A percentile compares a stretch with the other conserved stretches of the same genome.
Evolutionary conservation across 148 eudicot genomes (phyloP).

Genomic region (Nepenthes mirabilis): DNA sequence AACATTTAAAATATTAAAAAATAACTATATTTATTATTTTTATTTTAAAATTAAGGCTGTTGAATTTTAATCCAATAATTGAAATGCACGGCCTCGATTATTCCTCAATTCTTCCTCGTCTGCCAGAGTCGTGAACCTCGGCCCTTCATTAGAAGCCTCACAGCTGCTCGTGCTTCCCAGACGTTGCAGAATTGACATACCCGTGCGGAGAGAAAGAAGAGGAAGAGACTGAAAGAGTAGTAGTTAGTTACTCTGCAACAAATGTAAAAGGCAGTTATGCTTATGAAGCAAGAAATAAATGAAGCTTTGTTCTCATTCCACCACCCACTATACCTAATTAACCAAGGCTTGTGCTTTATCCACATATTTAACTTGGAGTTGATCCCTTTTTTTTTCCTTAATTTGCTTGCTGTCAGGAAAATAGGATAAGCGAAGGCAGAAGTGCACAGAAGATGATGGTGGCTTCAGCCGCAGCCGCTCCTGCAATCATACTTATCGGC

Average conservation of each 20-base stretch:
- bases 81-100: too few species aligned
- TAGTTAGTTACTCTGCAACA: not conserved
- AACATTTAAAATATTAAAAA: too few species aligned
- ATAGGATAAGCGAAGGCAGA: not conserved
- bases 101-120: too few species aligned
- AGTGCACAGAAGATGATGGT: conserved; percentile 4
- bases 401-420: not conserved
- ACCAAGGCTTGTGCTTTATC: too few species aligned
- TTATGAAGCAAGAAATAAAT: conserved; percentile 39
- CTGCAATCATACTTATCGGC: conserved; percentile 57
- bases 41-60: not conserved
- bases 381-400: too few species aligned
- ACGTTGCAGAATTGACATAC: not conserved
- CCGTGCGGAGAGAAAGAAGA: not conserved
- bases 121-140: too few species aligned
- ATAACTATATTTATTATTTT: too few species aligned
- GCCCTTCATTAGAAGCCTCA: too few species aligned
- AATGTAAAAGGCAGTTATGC: conserved; percentile 23
- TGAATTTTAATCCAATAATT: conserved; percentile 3
- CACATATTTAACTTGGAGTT: too few species aligned
- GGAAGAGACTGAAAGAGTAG: not conserved
- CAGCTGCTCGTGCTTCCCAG: not conserved
- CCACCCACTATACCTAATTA: conserved; percentile 26
- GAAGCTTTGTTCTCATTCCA: conserved; percentile 22
- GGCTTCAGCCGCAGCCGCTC: conserved; percentile 16